Evolutionary conservation across 2,329 filamentous ascomycete genomes (phyloP), one percentile per base, ranked within the genome.

Genomic region (Exophiala calicioides): DNA sequence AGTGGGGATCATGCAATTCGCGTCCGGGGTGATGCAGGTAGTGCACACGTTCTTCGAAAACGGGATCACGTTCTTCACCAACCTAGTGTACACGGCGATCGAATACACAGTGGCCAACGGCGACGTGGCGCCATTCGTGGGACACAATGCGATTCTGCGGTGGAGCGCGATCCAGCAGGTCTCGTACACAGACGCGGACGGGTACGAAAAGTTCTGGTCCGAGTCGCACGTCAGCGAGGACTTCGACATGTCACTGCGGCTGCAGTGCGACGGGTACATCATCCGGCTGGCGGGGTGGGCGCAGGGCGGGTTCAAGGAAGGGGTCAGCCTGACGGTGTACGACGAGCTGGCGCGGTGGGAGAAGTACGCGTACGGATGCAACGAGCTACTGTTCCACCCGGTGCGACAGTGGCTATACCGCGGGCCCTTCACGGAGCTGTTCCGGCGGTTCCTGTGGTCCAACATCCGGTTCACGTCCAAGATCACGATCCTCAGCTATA

Each of bases 281-380:
- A 79, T 88, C 34, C 82, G 86, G 9, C 72, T 88, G 0, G 85
- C 79, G 8, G 77, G 81, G 0, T 89, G 86, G 68, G 80, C 83
- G 43, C 78, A 79, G 24, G 78, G 81, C 3, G 84, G 80, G 5
- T 89, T 88, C 68, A 81, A 88, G 60, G 87, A 91, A 64, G 87
- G 88, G 55, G 87, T 91, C 43, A 90, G 86, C 1, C 73, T 91
- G 46, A 91, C 87, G 0, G 86, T 91, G 8, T 90, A 91, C 62
- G 87, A 91, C 66, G 88, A 91, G 66, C 75, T 91, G 50, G 84
- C 86, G 2, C 84, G 87, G 47, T 91, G 88, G 87, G 87, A 91
- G 63, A 91, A 91, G 68, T 90, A 90, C 63, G 88, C 87, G 3
- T 90, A 89, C 60, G 86, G 87, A 26, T 90, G 88, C 68, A 88